These are phyloP conservation scores for Colletotrichum echinochloae DNA, from an alignment of 2,329 filamentous ascomycete species.

Conservation along the genomic window DNA sequence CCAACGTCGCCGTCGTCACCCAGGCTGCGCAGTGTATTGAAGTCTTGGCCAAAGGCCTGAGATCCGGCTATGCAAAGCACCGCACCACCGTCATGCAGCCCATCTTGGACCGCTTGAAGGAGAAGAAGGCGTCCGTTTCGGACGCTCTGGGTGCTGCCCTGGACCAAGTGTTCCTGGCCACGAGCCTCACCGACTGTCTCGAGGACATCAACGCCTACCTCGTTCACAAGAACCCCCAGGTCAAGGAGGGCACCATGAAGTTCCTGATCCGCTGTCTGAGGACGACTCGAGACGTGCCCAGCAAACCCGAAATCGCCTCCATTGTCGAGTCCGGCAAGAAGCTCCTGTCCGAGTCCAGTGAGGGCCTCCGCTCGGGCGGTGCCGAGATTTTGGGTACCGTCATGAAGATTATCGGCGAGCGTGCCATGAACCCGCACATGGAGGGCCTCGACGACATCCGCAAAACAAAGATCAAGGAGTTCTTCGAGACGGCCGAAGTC, in stretches of 20 bases:
- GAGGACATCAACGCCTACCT: slow-evolving; percentile 89
- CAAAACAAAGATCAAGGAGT: slow-evolving; percentile 96
- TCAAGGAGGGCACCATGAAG: slow-evolving; percentile 94
- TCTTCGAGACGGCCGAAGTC: slow-evolving; percentile 72
- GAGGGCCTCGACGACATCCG: slow-evolving; percentile 95
- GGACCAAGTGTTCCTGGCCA: slow-evolving; percentile 75
- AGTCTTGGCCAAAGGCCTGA: slow-evolving; percentile 85
- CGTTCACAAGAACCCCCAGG: slow-evolving; percentile 95
- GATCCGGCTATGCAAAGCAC: slow-evolving; percentile 83
- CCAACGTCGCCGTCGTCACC: slow-evolving; percentile 94
- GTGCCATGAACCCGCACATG: slow-evolving; percentile 92
- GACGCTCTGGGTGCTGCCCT: slow-evolving; percentile 89
- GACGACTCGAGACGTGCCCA: slow-evolving; percentile 84
- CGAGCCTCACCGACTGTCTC: slow-evolving; percentile 84
- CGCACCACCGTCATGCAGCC: slow-evolving; percentile 83
- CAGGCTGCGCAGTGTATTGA: slow-evolving; percentile 95
- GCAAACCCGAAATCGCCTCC: slow-evolving; percentile 83
- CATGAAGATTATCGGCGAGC: slow-evolving; percentile 99
- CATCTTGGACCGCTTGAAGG: slow-evolving; percentile 95
- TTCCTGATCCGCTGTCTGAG: slow-evolving; percentile 91
- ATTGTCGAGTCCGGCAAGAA: slow-evolving; percentile 94
- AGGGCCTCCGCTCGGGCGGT: slow-evolving; percentile 86
- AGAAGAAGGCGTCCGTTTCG: slow-evolving; percentile 91
- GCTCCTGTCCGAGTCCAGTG: slow-evolving; percentile 88
- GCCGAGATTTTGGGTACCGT: slow-evolving; percentile 92